phyloP scores from a whole-genome alignment of 768 basidiomycete species.

The Arthromyces matolae region DNA sequence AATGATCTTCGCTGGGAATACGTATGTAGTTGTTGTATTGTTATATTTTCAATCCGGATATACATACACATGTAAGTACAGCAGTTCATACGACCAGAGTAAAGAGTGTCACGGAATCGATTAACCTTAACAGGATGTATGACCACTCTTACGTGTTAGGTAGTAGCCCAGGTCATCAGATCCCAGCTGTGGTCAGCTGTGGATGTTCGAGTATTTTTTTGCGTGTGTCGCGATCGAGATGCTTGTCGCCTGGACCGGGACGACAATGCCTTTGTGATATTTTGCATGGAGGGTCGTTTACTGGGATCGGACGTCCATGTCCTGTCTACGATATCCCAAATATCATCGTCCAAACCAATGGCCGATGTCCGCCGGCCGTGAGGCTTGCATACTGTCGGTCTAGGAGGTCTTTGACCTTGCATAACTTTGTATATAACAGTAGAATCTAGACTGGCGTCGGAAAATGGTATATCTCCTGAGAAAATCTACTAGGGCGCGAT shows the following conservation, averaged over 20 bases:
- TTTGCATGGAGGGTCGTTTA: conserved; percentile 21
- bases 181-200: neutral
- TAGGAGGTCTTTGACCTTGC: conserved; percentile 5
- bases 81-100: too few relatives aligned
- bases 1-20: too few relatives aligned
- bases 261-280: conserved; percentile 14
- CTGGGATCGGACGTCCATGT: conserved; percentile 27
- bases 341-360: conserved; percentile 25
- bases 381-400: conserved; percentile 18
- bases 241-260: neutral
- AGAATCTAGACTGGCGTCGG: conserved; percentile 12
- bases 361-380: conserved; percentile 1
- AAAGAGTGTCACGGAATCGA: too few relatives aligned
- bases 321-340: conserved; percentile 26
- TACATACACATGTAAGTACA: too few relatives aligned
- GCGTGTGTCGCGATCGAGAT: too few relatives aligned
- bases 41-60: too few relatives aligned
- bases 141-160: neutral
- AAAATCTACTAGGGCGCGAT: conserved; percentile 21
- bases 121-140: too few relatives aligned
- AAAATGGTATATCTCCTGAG: conserved; percentile 24
- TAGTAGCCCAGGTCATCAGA: conserved; percentile 7
- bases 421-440: conserved; percentile 16
- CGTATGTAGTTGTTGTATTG: too few relatives aligned
- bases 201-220: neutral